Base-by-base conservation (phyloP, 2,329 filamentous ascomycete species). In the Phoma sp. region DNA sequence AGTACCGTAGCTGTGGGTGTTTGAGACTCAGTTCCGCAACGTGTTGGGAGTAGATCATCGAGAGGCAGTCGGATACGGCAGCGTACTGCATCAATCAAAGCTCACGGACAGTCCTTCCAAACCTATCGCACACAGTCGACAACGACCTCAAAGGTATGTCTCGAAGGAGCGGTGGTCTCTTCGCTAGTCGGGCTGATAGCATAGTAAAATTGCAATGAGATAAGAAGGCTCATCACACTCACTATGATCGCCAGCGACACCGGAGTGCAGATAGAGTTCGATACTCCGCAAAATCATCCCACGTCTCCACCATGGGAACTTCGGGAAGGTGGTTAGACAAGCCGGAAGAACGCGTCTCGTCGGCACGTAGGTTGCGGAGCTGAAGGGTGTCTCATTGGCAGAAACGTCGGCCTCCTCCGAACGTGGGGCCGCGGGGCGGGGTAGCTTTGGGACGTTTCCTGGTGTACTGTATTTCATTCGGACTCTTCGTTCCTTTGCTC, bases 301-400 rank as follows among this genome's bases (percentile, higher is more conserved):
- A 12, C 8, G 8, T 29, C 15, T 27, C 38, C 13, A 37, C 31
- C 13, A 19, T 21, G 29, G 35, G 7, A 45, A 4, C 15, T 46
- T 55, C 36, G 31, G 52, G 46, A 55, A 55, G 46, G 47, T 51
- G 46, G 52, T 50, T 51, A 55, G 46, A 55, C 51, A 55, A 51
- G 52, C 41, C 40, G 19, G 24, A 51, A 37, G 22, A 38, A 19
- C 3, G 17, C 17, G 17, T 17, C 17, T 17, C 17, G 2, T 41
- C 21, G 19, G 27, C 22, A 29, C n/a, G 44, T 38, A 22, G 24
- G 25, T 2, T 51, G 52, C 52, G 52, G 46, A 55, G 46, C 52
- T 55, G 29, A 35, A 25, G 22, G 15, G 7, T n/a, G 12, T 33
- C 37, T 38, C 31, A 56, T 56, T 56, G 46, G 53, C 43, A 56